Base-by-base conservation (phyloP, 1,284 basidiomycete genomes). In the Cryptococcus sp. region DNA sequence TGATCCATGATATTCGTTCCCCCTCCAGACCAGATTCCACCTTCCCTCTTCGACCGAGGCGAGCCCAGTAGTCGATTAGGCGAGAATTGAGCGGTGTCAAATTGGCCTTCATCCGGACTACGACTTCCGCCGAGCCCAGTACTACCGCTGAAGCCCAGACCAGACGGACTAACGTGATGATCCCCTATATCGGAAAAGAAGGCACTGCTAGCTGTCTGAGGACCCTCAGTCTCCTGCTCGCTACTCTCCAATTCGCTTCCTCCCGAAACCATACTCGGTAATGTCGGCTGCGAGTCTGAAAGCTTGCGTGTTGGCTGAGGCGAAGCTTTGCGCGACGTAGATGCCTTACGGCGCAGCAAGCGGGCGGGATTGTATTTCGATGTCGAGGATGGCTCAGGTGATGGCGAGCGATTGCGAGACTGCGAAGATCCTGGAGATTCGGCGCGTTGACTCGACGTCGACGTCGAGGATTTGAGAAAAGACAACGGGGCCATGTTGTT, bases 291-390 rank as follows among this genome's bases (percentile, higher is more conserved):
- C 32, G 32, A 34, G 32, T 34, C 32, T 34, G 16, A 9, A 9
- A 16, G 16, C 32, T 9, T 34, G 32, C 32, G 32, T 10, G 36
- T 25, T 11, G 40, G 28, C 37, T 9, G 37, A 14, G 13, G 34
- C 41, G 28, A 43, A 31, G 43, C 28, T 37, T 45, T 42, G 49
- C 16, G 40, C 31, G 28, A 25, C 18, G 56, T 13, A 47, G 57
- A 59, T 2, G 55, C 43, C 34, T 62, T 62, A 9, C 62, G 60
- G 7, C 62, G 58, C 4, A 64, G 41, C 18, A 64, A 45, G 34
- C 62, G 45, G 14, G 57, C 49, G 1, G 62, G 60, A 47, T 55
- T 49, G 25, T 61, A 59, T 40, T 56, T 59, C 14, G 55, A 57
- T 7, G 58, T 55, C 11, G 37, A 45, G 16, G 56, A 22, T 23